phyloP scores from a whole-genome alignment of 2,329 filamentous ascomycete species.

The Juglanconis juglandina region DNA sequence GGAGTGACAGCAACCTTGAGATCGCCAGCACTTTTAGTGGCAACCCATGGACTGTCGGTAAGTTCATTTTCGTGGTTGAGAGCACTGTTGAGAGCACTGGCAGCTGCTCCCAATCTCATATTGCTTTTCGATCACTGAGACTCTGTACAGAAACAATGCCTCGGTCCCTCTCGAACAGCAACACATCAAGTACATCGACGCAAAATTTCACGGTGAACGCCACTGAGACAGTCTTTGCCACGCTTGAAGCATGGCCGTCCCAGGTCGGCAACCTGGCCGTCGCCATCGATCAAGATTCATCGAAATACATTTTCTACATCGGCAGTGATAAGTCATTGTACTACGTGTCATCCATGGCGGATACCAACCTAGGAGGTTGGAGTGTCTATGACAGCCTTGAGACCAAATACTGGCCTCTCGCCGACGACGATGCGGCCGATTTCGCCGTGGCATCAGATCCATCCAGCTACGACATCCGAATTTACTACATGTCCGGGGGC shows the following conservation, averaged over 20 bases:
- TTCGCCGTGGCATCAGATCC: constrained; percentile 5
- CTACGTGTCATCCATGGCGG: not conserved
- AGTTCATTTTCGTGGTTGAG: not conserved
- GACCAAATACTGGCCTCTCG: constrained; percentile 4
- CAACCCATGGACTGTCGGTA: not conserved
- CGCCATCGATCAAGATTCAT: constrained; percentile 1
- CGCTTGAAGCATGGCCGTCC: not conserved
- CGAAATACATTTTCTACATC: constrained; percentile 3
- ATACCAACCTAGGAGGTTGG: not conserved
- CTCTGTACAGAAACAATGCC: not conserved
- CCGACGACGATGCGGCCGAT: not conserved
- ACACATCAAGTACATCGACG: constrained; percentile 2
- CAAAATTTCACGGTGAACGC: constrained; percentile 1
- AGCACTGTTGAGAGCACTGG: too few relatives aligned
- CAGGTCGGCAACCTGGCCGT: not conserved
- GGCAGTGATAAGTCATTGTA: constrained; percentile 1
- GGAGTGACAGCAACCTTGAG: constrained; percentile 3
- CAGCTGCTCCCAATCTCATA: too few relatives aligned
- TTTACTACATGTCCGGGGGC: constrained; percentile 6
- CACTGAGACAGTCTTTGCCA: not conserved
- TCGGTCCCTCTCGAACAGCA: not conserved
- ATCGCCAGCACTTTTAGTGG: not conserved
- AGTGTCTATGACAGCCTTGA: not conserved
- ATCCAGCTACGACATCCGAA: not conserved
- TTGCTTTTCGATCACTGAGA: too few relatives aligned